Evolutionary conservation across 306 rosid species (phyloP).

Genomic region (Calophaca sinica): DNA sequence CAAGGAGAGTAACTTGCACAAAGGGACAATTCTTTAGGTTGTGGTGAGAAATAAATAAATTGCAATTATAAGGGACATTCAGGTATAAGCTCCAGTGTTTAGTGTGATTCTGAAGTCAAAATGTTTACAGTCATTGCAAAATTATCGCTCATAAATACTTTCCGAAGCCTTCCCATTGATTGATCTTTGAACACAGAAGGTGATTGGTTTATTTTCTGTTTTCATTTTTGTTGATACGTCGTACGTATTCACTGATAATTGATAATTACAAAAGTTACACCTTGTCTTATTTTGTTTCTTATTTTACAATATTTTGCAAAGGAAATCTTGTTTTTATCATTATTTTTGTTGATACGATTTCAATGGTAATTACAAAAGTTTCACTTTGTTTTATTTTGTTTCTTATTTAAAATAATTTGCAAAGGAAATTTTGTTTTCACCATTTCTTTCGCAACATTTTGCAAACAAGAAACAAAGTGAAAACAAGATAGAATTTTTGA

Average conservation of each 20-base stretch:
- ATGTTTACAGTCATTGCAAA: slow-evolving; percentile 18
- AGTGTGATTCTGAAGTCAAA: slow-evolving; percentile 14
- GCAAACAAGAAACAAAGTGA: too few relatives aligned
- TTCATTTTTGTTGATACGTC: neutral
- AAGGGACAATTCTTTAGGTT: slow-evolving; percentile 12
- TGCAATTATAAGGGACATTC: slow-evolving; percentile 17
- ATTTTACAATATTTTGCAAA: neutral
- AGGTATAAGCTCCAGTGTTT: slow-evolving; percentile 32
- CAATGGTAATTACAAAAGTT: too few relatives aligned
- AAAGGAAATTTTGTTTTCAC: too few relatives aligned
- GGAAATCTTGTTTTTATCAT: too few relatives aligned
- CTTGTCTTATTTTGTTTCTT: neutral
- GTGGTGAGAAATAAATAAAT: slow-evolving; percentile 32
- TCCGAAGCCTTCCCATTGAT: slow-evolving; percentile 13
- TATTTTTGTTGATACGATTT: too few relatives aligned
- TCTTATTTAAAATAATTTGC: too few relatives aligned
- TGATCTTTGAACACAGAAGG: slow-evolving; percentile 2
- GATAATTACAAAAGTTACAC: neutral
- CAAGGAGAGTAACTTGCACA: slow-evolving; percentile 20
- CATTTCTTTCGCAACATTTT: too few relatives aligned
- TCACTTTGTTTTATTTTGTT: too few relatives aligned
- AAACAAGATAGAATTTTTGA: too few relatives aligned
- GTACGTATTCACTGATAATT: neutral
- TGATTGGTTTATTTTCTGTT: neutral
- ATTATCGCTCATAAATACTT: slow-evolving; percentile 7